A percentile compares a stretch with the other conserved stretches of the same genome.
phyloP scores from a whole-genome alignment of 2,329 filamentous ascomycete species.

The Ceratocystiopsis sp. region DNA sequence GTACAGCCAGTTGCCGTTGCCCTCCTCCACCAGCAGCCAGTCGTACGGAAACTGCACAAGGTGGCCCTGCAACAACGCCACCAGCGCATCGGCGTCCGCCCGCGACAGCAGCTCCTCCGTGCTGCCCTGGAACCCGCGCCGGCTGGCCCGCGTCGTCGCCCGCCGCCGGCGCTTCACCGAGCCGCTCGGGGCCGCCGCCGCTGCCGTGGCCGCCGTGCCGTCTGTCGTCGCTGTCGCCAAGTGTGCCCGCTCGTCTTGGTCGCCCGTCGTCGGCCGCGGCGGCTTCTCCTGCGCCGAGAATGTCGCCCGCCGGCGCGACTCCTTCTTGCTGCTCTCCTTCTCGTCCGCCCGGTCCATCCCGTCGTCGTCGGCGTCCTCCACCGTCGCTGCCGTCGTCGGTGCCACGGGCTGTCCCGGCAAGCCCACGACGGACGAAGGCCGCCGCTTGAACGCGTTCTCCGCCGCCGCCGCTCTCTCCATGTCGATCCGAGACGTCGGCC shows the following conservation, averaged over 20 bases:
- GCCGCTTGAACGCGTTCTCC: conserved; percentile 13
- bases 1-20: conserved; percentile 90
- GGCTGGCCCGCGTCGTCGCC: conserved; percentile 52
- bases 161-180: conserved; percentile 47
- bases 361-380: conserved; percentile 6
- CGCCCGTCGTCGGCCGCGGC: not conserved
- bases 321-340: not conserved
- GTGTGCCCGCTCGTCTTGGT: conserved; percentile 3
- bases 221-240: conserved; percentile 9
- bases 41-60: conserved; percentile 90
- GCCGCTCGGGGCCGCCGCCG: conserved; percentile 12
- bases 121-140: conserved; percentile 42
- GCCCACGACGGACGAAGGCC: conserved; percentile 5
- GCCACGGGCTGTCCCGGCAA: too few species aligned
- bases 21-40: conserved; percentile 83
- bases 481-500: conserved; percentile 10
- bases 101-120: conserved; percentile 61
- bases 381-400: too few species aligned
- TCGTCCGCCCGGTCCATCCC: conserved; percentile 7
- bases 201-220: conserved; percentile 9
- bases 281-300: conserved; percentile 38
- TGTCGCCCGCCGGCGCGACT: conserved; percentile 28
- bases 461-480: conserved; percentile 14
- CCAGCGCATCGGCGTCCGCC: conserved; percentile 63
- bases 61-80: conserved; percentile 71